Evolutionary conservation across 2,329 filamentous ascomycete species (phyloP).

Genomic region (Fusarium decemcellulare): DNA sequence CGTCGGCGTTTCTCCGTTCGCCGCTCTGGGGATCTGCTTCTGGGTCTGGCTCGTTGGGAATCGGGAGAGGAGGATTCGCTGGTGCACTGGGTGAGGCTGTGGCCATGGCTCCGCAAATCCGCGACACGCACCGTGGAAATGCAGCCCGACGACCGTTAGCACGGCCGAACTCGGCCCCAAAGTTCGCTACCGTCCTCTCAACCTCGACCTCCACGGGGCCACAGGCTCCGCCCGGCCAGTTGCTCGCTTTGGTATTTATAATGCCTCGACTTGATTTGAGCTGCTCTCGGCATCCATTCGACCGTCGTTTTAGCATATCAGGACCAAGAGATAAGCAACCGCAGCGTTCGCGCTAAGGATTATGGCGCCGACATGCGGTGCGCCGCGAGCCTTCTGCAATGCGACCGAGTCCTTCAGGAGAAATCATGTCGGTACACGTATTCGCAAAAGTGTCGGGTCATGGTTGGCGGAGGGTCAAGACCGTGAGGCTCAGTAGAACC

Average conservation of each 20-base stretch:
- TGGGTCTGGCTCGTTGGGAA: constrained; percentile 28
- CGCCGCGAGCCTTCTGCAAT: constrained; percentile 22
- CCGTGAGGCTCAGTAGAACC: constrained; percentile 19
- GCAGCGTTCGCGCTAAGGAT: constrained; percentile 40
- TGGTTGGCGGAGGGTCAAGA: constrained; percentile 32
- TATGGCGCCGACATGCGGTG: constrained; percentile 33
- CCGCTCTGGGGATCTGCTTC: constrained; percentile 7
- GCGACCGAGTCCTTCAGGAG: constrained; percentile 18
- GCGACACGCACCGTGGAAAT: constrained; percentile 25
- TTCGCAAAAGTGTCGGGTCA: constrained; percentile 14
- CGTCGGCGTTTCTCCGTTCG: constrained; percentile 30
- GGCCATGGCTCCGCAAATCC: constrained; percentile 39
- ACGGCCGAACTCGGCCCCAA: constrained; percentile 44
- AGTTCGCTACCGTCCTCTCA: constrained; percentile 4
- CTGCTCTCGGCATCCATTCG: constrained; percentile 34
- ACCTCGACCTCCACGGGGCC: constrained; percentile 28
- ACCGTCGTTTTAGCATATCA: constrained; percentile 32
- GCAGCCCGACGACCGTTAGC: constrained; percentile 28
- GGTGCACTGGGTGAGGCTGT: constrained; percentile 23
- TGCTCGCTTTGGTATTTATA: constrained; percentile 49
- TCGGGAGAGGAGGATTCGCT: constrained; percentile 27
- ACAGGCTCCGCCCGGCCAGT: constrained; percentile 43
- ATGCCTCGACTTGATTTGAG: constrained; percentile 46
- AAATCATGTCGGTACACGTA: constrained; percentile 4
- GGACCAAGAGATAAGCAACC: constrained; percentile 43